Evolutionary conservation across 2,329 filamentous ascomycete genomes (phyloP), one percentile per base, ranked within the genome.

Genomic region (Didymella pinodella): DNA sequence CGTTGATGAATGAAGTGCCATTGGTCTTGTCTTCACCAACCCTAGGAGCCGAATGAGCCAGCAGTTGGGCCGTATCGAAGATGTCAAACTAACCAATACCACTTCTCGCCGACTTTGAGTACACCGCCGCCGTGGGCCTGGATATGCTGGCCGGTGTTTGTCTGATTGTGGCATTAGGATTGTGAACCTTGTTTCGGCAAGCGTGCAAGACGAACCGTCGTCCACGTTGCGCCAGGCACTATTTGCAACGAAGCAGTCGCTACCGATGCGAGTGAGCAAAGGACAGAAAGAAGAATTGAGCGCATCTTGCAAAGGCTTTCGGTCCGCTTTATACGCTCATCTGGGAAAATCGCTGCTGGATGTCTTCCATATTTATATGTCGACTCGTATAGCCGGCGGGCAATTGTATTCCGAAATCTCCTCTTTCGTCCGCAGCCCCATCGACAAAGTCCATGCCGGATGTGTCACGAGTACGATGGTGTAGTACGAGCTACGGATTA

Each of bases 1-100:
- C 79, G 50, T 86, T 86, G 58, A 86, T 83, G 72, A 90, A 90
- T 0, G 79, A 75, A 0, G 79, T 82, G 25, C 87, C 86, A n/a
- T 84, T 77, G 1, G 85, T 84, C 45, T 90, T 90, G 76, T 90
- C 88, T 71, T 91, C 88, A 16, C 89, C 89, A 32, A 90, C 84
- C 77, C 87, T 83, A 29, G 6, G 26, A 32, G 16, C 11, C 26
- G 11, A 10, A 16, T 57, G 3, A 54, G 54, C 16, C n/a, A 26
- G 16, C 38, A 31, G 7, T 29, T 20, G 26, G 7, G 20, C 3
- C 7, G 7, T 5, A 46, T 20, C 36, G 16, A 14, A 41, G 53
- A 8, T 22, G 14, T 26, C 16, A 6, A 25, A 31, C 60, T 22
- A 66, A 75, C 74, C 73, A 77, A 76, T 90, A 91, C 78, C 86